Base-by-base conservation (phyloP, 2,329 filamentous ascomycete genomes). In the Graphilbum sp. region DNA sequence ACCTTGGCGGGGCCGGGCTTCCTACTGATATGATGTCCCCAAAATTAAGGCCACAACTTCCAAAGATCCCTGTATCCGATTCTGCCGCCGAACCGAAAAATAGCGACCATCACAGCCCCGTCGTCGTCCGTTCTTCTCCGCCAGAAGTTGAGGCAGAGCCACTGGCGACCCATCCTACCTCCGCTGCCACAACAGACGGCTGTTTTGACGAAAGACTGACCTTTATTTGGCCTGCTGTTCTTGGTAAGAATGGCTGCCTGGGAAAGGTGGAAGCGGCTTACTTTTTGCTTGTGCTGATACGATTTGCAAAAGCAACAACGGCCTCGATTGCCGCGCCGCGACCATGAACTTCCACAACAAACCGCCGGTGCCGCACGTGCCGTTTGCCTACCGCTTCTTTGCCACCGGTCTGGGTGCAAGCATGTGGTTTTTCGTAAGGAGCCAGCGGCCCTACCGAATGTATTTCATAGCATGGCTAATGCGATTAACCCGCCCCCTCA, bases 341-440 rank as follows among this genome's bases (percentile, higher is more conserved):
- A 41, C 32, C 15, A 43, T 43, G 44, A 47, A 44, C 37, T 48
- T 45, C 38, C 43, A 45, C 41, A 43, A 46, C 40, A 46, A 44
- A 36, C 43, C 46, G 32, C 42, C 45, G 29, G 39, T 46, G 18
- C 63, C 67, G 46, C 66, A 67, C 47, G 67, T 69, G 44, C 62
- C 63, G 30, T 58, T 59, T 36, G 55, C 94, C 47, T 94, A 96
- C 67, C 75, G 84, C 56, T 80, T 88, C 59, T 72, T 78, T 41
- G 88, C 83, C 34, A 95, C 85, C 33, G 83, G 79, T 44, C 69
- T 98, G 45, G 83, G 86, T 49, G 90, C 90, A 39, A 83, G 81
- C 63, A 98, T 96, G 90, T 98, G 90, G 90, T 96, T 98, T 64
- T 98, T 90, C 60, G 87, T 96, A 73, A 43, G 45, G 32, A 16